Evolutionary conservation across 2,329 filamentous ascomycete genomes (phyloP), one percentile per base, ranked within the genome.

Genomic region (Cladophialophora bantiana): DNA sequence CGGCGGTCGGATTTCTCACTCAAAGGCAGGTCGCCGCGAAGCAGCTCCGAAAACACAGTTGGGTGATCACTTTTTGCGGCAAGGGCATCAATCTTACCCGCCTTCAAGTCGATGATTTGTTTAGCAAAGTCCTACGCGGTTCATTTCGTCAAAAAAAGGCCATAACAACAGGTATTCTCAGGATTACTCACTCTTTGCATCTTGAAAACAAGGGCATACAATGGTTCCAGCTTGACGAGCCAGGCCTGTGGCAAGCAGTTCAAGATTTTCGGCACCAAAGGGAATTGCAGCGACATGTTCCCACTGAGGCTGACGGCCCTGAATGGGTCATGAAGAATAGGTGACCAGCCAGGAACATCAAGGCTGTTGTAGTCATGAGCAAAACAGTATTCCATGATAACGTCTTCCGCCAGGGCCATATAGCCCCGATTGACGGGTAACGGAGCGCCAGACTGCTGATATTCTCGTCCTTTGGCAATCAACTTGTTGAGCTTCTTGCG

Each of bases 341-440:
- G 56, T 9, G 59, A 56, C 55, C 59, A 75, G 57, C 75, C 72
- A 2, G 71, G 69, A 34, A 73, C 64, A 58, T 79, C 76, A 13
- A 79, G 71, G 45, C 75, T 75, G 0, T 69, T 69, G 12, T 70
- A 71, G 53, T 75, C 72, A 38, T 73, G 67, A 1, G 73, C 76
- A 59, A 78, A 80, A 2, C 70, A 72, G 65, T 79, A 80, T 52
- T 78, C 73, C 26, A 74, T 75, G 38, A 79, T 76, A 7, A 80
- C 69, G 65, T 80, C 78, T 9, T 74, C 73, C 1, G 77, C 75
- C 55, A 78, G 62, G 15, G 70, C 70, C 31, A 65, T 34, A 50
- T 67, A 71, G 32, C 57, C 59, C 1, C 56, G 45, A 20, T 68
- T 58, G 53, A 70, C 32, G 36, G 63, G 52, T 18, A 66, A 26